Evolutionary conservation across 768 basidiomycete genomes (phyloP), one percentile per base, ranked within the genome.

Genomic region (Boletus insuetus): DNA sequence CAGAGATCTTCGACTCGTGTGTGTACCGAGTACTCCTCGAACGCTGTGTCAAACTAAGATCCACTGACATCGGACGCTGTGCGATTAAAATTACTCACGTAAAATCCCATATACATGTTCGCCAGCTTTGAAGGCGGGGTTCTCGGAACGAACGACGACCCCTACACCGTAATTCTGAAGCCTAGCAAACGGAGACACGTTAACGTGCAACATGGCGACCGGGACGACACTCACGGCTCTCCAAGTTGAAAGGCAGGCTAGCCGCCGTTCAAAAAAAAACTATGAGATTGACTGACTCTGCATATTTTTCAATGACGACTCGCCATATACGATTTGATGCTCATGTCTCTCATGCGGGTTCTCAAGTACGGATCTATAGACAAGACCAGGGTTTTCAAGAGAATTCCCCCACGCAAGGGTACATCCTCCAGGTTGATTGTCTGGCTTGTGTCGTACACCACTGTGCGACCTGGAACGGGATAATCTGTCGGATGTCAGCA

Each of bases 361-460:
- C 77, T 65, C 64, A 79, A 51, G 54, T 77, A 82, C 0, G 81
- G 80, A 56, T 82, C 80, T 31, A 80, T 65, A 14, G 75, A 76
- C 16, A 81, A 63, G 6, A 70, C 74, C 22, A 85, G 69, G 0
- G 75, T 29, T 9, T 9, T 29, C 26, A 29, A 9, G 26, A 29
- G 26, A 29, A 29, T 29, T 29, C 26, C 26, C 8, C 26, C 26
- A 9, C 2, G 26, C 26, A 29, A 29, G 26, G 26, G 26, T 29
- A 29, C 26, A 29, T 1, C 74, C 63, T 82, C 79, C 31, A 77
- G 65, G 60, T 84, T 82, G 64, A 85, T 82, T 3, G 69, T 75
- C 49, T 75, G 64, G 0, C 70, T 72, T 26, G 61, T 66, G 57
- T 83, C 80, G 60, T 79, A 77, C 1, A 78, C 67, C n/a, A 76